phyloP scores from a whole-genome alignment of 495 filamentous ascomycete species.

The Trichoderma orchidacearum region DNA sequence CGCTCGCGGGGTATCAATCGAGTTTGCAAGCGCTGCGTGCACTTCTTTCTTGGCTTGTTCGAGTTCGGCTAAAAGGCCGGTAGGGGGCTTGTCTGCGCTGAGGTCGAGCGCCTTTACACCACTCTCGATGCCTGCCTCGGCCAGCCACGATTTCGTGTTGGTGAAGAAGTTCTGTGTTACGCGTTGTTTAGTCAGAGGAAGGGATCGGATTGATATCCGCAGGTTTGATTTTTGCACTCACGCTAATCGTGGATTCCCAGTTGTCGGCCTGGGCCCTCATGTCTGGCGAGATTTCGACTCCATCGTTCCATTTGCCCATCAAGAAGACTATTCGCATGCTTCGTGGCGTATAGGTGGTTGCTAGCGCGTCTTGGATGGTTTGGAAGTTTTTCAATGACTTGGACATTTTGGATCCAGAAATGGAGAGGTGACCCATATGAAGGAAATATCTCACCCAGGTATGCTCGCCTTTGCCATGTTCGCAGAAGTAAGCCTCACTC shows the following conservation, averaged over 20 bases:
- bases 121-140: constrained; percentile 22
- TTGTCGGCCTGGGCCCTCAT: constrained; percentile 55
- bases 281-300: constrained; percentile 79
- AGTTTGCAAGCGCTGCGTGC: constrained; percentile 61
- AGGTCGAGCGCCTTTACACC: constrained; percentile 32
- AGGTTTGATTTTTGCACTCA: constrained; percentile 14
- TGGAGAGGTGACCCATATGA: constrained; percentile 89
- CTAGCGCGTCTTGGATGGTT: constrained; percentile 78
- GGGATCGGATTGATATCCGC: background rate
- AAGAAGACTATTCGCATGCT: constrained; percentile 78
- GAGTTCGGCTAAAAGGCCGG: constrained; percentile 28
- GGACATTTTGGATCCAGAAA: constrained; percentile 86
- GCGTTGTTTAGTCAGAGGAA: background rate
- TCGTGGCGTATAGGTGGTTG: constrained; percentile 62
- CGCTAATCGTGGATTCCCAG: constrained; percentile 72
- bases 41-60: constrained; percentile 51
- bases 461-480: constrained; percentile 35
- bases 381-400: constrained; percentile 95
- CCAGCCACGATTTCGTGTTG: constrained; percentile 50
- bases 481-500: constrained; percentile 71
- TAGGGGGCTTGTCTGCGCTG: constrained; percentile 11
- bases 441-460: constrained; percentile 95
- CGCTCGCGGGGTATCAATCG: constrained; percentile 71
- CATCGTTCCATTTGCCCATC: constrained; percentile 77
- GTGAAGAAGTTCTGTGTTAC: constrained; percentile 69